A percentile compares a stretch with the other conserved stretches of the same genome.
phyloP scores from a whole-genome alignment of 305 asterid genomes.

The Fraxinus ornus region DNA sequence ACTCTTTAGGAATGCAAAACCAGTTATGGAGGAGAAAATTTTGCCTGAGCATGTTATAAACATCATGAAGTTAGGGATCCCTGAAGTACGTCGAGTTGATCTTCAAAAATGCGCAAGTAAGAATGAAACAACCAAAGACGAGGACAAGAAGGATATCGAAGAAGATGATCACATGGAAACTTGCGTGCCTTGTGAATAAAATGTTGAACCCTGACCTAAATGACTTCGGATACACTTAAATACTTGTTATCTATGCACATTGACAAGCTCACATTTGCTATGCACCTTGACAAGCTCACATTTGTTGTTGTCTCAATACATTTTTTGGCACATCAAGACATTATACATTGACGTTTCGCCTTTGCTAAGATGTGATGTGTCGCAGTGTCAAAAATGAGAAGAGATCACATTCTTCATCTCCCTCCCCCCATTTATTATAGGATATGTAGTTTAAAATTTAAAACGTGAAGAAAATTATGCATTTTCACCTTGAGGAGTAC shows the following conservation, averaged over 20 bases:
- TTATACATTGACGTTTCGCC: background rate
- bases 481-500: background rate
- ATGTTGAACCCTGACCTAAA: background rate
- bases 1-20: constrained; percentile 39
- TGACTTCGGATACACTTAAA: background rate
- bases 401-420: background rate
- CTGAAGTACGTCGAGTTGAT: background rate
- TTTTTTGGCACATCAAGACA: background rate
- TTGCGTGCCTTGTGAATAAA: background rate
- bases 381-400: background rate
- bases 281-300: background rate
- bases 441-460: background rate
- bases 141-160: background rate
- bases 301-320: background rate
- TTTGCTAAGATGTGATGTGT: background rate
- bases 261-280: background rate
- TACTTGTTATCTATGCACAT: background rate
- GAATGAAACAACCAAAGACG: background rate
- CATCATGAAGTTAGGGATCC: background rate
- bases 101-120: background rate
- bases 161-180: background rate
- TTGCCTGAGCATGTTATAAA: constrained; percentile 10
- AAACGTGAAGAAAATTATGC: background rate
- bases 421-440: background rate
- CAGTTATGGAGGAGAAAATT: constrained; percentile 22